A percentile compares a stretch with the other conserved stretches of the same genome.
Conservation (phyloP, 2,329 filamentous ascomycete genomes). For the Plectosphaerella cucumerina region DNA sequence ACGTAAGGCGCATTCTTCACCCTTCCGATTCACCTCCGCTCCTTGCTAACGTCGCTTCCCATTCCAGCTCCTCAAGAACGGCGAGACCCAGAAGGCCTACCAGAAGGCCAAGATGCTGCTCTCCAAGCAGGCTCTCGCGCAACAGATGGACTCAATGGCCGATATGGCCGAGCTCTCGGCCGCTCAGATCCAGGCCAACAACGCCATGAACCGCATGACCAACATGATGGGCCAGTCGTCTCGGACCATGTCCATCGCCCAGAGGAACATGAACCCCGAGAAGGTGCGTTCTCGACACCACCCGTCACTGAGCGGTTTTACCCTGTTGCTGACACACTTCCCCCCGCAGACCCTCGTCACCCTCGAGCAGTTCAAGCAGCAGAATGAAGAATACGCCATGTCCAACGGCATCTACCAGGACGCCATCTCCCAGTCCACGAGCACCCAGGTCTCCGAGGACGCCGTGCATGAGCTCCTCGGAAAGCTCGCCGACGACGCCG, state of each 20-base stretch:
- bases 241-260: constrained; percentile 53
- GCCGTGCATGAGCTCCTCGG: constrained; percentile 82
- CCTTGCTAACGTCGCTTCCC: not conserved
- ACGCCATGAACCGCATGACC: constrained; percentile 62
- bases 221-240: constrained; percentile 59
- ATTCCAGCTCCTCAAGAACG: constrained; percentile 50
- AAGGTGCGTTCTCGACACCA: constrained; percentile 30
- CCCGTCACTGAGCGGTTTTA: not conserved
- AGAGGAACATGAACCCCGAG: constrained; percentile 56
- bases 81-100: constrained; percentile 59
- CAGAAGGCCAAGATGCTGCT: constrained; percentile 61
- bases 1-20: constrained; percentile 22
- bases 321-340: not conserved
- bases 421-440: constrained; percentile 73
- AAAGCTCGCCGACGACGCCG: constrained; percentile 83
- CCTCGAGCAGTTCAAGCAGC: constrained; percentile 56
- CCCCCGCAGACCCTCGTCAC: constrained; percentile 47
- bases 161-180: constrained; percentile 57
- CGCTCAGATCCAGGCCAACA: constrained; percentile 61
- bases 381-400: constrained; percentile 62
- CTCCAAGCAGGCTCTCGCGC: constrained; percentile 56
- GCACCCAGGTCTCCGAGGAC: constrained; percentile 70
- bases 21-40: not conserved
- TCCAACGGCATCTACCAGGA: constrained; percentile 78
- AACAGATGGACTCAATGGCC: constrained; percentile 61